phyloP scores from a whole-genome alignment of 2,329 filamentous ascomycete species.

The Botrytis tulipae region DNA sequence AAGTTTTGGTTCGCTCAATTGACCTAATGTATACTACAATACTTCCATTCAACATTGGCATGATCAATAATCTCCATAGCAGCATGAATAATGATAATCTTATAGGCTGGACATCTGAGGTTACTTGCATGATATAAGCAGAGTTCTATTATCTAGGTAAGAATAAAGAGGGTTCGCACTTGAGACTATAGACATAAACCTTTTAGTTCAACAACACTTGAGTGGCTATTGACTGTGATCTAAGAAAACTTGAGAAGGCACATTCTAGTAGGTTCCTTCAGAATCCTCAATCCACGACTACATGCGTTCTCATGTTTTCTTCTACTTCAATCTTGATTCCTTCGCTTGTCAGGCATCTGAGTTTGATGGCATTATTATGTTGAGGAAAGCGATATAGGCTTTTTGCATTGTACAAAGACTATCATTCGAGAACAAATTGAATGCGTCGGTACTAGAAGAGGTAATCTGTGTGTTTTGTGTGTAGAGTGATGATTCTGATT shows the following conservation, averaged over 20 bases:
- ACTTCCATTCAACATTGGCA: background rate
- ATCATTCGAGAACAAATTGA: too few relatives aligned
- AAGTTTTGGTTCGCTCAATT: background rate
- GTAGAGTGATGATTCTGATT: background rate
- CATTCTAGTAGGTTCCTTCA: too few relatives aligned
- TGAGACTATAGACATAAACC: background rate
- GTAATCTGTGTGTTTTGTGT: background rate
- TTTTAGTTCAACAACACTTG: rapidly evolving
- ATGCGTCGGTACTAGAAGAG: too few relatives aligned
- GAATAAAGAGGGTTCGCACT: too few relatives aligned
- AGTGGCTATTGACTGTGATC: background rate
- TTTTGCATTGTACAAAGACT: too few relatives aligned
- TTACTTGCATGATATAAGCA: background rate
- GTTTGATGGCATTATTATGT: conserved; percentile 52
- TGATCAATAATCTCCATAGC: background rate
- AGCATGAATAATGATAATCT: rapidly evolving
- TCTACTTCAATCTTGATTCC: conserved; percentile 99
- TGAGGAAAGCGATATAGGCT: background rate
- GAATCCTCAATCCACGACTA: conserved; percentile 74
- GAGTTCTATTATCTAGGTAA: background rate
- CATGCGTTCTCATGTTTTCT: conserved; percentile 86
- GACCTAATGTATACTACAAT: background rate
- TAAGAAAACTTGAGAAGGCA: too few relatives aligned
- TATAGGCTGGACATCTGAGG: background rate
- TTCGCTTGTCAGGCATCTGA: conserved; percentile 95